These are phyloP conservation scores for Podaxis mareebaensis DNA, from an alignment of 768 basidiomycete species.

Conservation along the genomic window DNA sequence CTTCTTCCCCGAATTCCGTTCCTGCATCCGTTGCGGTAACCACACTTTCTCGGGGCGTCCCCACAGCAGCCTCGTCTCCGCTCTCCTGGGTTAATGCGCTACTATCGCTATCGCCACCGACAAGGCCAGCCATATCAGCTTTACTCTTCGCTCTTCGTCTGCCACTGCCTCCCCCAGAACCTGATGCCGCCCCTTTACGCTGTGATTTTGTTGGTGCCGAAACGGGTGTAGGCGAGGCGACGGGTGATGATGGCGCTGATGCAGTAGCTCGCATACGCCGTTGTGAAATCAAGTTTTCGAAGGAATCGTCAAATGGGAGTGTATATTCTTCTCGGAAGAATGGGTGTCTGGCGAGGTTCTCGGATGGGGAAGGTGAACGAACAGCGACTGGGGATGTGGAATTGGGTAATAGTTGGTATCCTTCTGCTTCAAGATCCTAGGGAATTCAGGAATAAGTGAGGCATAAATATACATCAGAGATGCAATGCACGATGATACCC, in stretches of 20 bases:
- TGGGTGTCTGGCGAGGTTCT: slow-evolving; percentile 68
- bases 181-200: slow-evolving; percentile 21
- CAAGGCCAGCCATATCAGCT: slow-evolving; percentile 68
- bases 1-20: slow-evolving; percentile 71
- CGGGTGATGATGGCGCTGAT: slow-evolving; percentile 64
- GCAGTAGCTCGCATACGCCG: slow-evolving; percentile 67
- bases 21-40: slow-evolving; percentile 72
- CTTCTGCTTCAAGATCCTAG: slow-evolving; percentile 46
- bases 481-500: slow-evolving; percentile 1
- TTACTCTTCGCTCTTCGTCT: slow-evolving; percentile 51
- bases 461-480: neutral
- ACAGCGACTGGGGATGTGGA: slow-evolving; percentile 47
- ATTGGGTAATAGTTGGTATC: slow-evolving; percentile 25
- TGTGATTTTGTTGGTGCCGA: slow-evolving; percentile 26
- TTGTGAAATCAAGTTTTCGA: slow-evolving; percentile 59
- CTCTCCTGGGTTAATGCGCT: slow-evolving; percentile 84
- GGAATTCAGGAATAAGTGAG: neutral
- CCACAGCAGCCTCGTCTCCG: slow-evolving; percentile 60
- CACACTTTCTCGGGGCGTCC: slow-evolving; percentile 65
- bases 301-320: slow-evolving; percentile 58
- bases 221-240: slow-evolving; percentile 35
- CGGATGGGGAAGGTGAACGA: slow-evolving; percentile 67
- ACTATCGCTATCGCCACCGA: slow-evolving; percentile 82
- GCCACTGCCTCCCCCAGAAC: slow-evolving; percentile 26
- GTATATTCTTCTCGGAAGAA: slow-evolving; percentile 73